Base-by-base conservation (phyloP, 139 green algal species). In the Deuterostichococcus epilithicus region DNA sequence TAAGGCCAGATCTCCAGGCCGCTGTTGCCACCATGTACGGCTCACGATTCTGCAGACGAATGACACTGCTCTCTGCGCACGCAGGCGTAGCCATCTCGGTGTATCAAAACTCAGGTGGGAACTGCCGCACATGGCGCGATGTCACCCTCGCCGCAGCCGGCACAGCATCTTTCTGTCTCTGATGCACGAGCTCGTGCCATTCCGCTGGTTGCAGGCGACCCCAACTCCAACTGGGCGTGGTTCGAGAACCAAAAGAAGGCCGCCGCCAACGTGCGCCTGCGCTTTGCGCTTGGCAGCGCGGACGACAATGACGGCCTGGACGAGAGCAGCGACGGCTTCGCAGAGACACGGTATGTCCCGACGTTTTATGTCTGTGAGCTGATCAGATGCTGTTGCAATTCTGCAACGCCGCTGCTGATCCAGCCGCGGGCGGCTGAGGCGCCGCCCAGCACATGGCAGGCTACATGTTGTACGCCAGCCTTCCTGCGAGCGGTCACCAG, bases 51-150 rank as follows among this genome's bases (percentile, higher is more conserved):
- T 52, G 10, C 42, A 52, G 8, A 8, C 8, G 10, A 23, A 8
- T 23, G 13, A 52, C 42, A 52, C 8, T 52, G 42, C 13, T 52
- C 8, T 13, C 42, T 52, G 10, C 13, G 10, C 8, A 8, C 13
- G 42, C 42, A 52, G 42, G 78, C 6, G 68, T 76, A 6, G 78
- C 73, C 25, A 68, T 83, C 26, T 72, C 30, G 4, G 72, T 82
- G 20, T 82, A 76, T 63, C 78, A 82, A 39, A 82, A 78, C 20
- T 78, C 72, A 76, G 78, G 78, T 77, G 37, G 20, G n/a, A n/a
- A n/a, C n/a, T n/a, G 42, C 35, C 20, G 22, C 4, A 67, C 28
- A 78, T 32, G 28, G 3, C 34, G 6, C 35, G 34, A 23, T 28
- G 20, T 73, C 18, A 58, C 8, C 34, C n/a, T 73, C 15, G 34